Percentiles rank a stretch among this genome's conserved stretches.
These are phyloP conservation scores for Tritrichomonas foetus DNA, from an alignment of 208 protist genomes.

Conservation along the genomic window DNA sequence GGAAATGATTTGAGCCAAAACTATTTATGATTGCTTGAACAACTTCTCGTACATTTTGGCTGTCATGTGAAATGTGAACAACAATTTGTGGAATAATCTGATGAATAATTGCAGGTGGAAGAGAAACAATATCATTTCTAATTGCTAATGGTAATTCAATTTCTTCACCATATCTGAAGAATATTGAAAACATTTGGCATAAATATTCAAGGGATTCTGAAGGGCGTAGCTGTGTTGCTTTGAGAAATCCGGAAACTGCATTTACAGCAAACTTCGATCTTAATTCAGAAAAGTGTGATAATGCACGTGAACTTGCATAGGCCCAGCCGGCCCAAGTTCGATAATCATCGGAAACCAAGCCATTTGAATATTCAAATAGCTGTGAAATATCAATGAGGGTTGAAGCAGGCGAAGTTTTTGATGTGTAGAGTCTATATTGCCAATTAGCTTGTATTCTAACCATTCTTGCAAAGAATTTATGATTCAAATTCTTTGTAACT, in stretches of 20 bases:
- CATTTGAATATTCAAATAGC: background rate
- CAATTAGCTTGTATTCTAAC: background rate
- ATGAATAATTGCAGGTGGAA: background rate
- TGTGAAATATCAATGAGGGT: background rate
- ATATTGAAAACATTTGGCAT: conserved; percentile 34
- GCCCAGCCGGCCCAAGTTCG: background rate
- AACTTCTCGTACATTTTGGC: background rate
- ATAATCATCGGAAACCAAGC: background rate
- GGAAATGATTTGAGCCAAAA: conserved; percentile 3
- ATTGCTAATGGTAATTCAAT: background rate
- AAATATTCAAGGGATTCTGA: conserved; percentile 11
- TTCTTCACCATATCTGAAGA: conserved; percentile 22
- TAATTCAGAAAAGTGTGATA: conserved; percentile 5
- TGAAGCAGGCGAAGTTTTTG: background rate
- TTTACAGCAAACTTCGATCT: background rate
- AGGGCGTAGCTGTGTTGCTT: background rate
- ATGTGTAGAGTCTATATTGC: conserved; percentile 21
- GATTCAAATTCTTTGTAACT: too few relatives aligned
- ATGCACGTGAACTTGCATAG: background rate
- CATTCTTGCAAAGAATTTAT: background rate
- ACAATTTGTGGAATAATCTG: conserved; percentile 19
- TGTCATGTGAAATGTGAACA: background rate
- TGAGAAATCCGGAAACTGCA: background rate
- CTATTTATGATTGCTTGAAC: background rate
- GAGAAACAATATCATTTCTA: background rate